Percentiles rank a stretch among this genome's conserved stretches.
phyloP scores from a whole-genome alignment of 2,329 filamentous ascomycete genomes.

The Fonsecaea nubica region DNA sequence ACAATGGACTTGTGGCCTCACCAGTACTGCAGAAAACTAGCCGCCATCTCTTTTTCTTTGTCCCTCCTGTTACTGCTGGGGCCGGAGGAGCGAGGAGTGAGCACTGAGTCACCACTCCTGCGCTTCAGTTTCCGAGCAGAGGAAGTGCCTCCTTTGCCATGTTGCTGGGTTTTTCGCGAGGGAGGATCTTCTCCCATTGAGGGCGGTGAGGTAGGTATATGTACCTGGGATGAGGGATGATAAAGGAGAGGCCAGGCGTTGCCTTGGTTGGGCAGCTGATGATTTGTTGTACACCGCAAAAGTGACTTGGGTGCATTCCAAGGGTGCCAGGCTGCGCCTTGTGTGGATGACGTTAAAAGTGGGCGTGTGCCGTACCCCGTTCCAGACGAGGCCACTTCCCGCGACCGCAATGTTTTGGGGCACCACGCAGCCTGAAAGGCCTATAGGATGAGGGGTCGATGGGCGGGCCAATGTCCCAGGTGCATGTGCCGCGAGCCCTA shows the following conservation, averaged over 20 bases:
- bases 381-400: conserved; percentile 7
- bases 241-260: background rate
- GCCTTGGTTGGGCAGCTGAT: conserved; percentile 21
- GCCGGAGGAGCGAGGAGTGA: conserved; percentile 17
- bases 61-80: conserved; percentile 28
- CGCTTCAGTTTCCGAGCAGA: conserved; percentile 30
- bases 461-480: background rate
- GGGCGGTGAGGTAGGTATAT: conserved; percentile 32
- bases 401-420: conserved; percentile 5
- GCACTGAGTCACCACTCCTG: conserved; percentile 28
- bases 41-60: conserved; percentile 47
- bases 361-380: conserved; percentile 10
- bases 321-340: conserved; percentile 16
- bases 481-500: conserved; percentile 5
- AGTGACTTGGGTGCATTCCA: conserved; percentile 6
- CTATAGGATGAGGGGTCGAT: background rate
- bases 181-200: conserved; percentile 28
- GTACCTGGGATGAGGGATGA: conserved; percentile 8
- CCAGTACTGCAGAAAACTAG: conserved; percentile 56
- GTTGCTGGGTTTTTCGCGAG: conserved; percentile 18
- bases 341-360: conserved; percentile 18
- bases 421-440: conserved; percentile 8
- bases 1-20: conserved; percentile 41
- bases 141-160: conserved; percentile 28
- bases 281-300: conserved; percentile 17